A percentile compares a stretch with the other conserved stretches of the same genome.
These are phyloP conservation scores for Cutaneotrichosporon sp. DNA, from an alignment of 1,284 basidiomycete genomes.

Conservation along the genomic window DNA sequence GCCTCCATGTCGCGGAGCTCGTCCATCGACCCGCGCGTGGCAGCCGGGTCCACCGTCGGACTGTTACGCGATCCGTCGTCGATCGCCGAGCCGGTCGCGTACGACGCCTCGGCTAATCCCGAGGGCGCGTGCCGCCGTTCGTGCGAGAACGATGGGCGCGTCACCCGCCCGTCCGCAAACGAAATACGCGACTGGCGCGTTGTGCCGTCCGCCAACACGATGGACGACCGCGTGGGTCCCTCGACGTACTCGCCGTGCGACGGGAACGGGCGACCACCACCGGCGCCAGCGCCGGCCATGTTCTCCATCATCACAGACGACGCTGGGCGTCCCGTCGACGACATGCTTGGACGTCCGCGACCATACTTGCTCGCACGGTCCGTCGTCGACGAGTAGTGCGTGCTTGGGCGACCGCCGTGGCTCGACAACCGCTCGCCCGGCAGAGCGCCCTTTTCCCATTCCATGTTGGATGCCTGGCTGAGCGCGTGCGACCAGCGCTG, in stretches of 20 bases:
- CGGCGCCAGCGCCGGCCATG: conserved; percentile 58
- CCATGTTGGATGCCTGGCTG: conserved; percentile 39
- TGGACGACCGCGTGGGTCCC: conserved; percentile 48
- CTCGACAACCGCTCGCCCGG: conserved; percentile 56
- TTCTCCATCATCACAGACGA: conserved; percentile 44
- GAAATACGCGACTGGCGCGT: conserved; percentile 44
- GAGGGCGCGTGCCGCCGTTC: conserved; percentile 37
- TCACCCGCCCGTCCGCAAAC: conserved; percentile 39
- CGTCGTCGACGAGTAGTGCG: conserved; percentile 55
- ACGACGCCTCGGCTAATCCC: conserved; percentile 44
- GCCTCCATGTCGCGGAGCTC: conserved; percentile 44
- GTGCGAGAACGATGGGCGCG: conserved; percentile 60
- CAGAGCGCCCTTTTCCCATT: conserved; percentile 45
- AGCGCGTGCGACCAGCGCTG: conserved; percentile 58
- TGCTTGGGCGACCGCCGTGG: conserved; percentile 58
- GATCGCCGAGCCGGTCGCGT: conserved; percentile 37
- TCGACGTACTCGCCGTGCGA: conserved; percentile 30
- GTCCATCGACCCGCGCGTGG: conserved; percentile 39
- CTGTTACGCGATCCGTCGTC: conserved; percentile 23
- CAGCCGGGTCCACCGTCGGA: conserved; percentile 5
- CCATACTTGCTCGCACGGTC: conserved; percentile 10
- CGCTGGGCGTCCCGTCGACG: conserved; percentile 30
- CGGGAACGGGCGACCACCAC: conserved; percentile 21
- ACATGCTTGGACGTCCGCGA: conserved; percentile 25
- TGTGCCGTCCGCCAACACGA: conserved; percentile 53